Conservation (phyloP, 2,329 filamentous ascomycete genomes). For the Trichophyton verrucosum region DNA sequence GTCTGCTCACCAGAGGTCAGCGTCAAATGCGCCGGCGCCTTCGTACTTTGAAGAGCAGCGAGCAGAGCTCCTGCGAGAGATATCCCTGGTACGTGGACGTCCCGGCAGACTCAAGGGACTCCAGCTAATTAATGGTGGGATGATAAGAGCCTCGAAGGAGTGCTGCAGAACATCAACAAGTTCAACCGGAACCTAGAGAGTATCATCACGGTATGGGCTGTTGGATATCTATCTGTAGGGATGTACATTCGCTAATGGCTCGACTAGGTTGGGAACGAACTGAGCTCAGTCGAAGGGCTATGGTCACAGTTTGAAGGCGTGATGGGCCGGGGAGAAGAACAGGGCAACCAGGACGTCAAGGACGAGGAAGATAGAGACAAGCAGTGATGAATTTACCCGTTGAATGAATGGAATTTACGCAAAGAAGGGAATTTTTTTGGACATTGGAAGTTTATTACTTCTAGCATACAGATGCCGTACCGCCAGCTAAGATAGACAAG, state of each 20-base stretch:
- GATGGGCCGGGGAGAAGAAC: slow-evolving; percentile 58
- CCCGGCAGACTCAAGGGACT: background rate
- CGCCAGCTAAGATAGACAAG: background rate
- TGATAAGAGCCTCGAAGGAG: slow-evolving; percentile 62
- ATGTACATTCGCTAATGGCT: background rate
- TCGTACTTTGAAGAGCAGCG: slow-evolving; percentile 31
- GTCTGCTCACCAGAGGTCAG: slow-evolving; percentile 5
- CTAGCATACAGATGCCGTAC: slow-evolving; percentile 1
- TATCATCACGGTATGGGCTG: slow-evolving; percentile 58
- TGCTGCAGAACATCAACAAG: slow-evolving; percentile 91
- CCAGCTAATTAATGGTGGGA: background rate
- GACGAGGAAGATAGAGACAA: slow-evolving; percentile 9
- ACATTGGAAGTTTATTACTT: slow-evolving; percentile 2
- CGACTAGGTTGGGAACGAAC: slow-evolving; percentile 71
- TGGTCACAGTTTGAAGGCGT: slow-evolving; percentile 97
- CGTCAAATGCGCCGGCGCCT: background rate
- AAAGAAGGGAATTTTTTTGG: background rate
- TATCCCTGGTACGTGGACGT: slow-evolving; percentile 28
- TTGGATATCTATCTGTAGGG: background rate
- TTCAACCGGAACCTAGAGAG: slow-evolving; percentile 85
- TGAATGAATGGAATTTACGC: background rate
- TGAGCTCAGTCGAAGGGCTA: slow-evolving; percentile 87
- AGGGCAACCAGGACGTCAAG: background rate
- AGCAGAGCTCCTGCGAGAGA: slow-evolving; percentile 31
- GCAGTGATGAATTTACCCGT: slow-evolving; percentile 10